Evolutionary conservation across 352 stramenopile genomes (phyloP), one percentile per base, ranked within the genome.

Genomic region (Elongisporangium anandrum): DNA sequence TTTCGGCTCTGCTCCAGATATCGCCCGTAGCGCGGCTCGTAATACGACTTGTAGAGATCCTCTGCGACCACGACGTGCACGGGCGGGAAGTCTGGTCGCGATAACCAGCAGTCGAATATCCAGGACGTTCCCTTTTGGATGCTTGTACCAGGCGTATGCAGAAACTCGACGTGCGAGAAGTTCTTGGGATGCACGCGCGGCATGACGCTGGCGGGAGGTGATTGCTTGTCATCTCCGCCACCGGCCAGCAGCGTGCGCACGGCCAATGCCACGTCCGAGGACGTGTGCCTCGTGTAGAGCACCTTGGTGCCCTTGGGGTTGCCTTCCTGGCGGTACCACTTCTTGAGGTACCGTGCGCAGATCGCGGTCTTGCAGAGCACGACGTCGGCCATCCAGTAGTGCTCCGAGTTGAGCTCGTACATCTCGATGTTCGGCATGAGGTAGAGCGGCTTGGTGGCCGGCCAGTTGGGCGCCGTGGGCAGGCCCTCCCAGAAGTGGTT

Each of bases 381-480:
- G 0, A 81, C 65, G 38, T 87, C 75, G 24, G 66, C 68, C 10
- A 64, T 45, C 70, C 68, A 81, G 49, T 75, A 79, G 39, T 82
- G 73, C 17, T 72, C 57, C 19, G 61, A 66, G n/a, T 66, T 56
- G 0, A 85, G 57, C 57, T 87, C 77, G 65, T 78, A 79, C 78
- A 88, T 88, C 59, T 88, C 73, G 24, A 83, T 75, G 51, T 83
- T 83, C 3, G 74, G 71, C 74, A 83, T 83, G 24, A 83, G 53
- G 47, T 80, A 87, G 16, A 87, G 12, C 1, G 69, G 66, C 50
- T 85, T 87, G 0, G 54, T 50, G 12, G 60, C 62, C 3, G 75
- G 77, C 62, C 72, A 87, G 7, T 64, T 29, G 0, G 68, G 50
- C 2, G 66, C 54, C 1, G 65, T 57, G 0, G 52, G 69, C 1